Percentiles rank a stretch among this genome's conserved stretches.
These are phyloP conservation scores for Magnaporthiopsis rhizophila DNA, from an alignment of 2,329 filamentous ascomycete species.

Conservation along the genomic window DNA sequence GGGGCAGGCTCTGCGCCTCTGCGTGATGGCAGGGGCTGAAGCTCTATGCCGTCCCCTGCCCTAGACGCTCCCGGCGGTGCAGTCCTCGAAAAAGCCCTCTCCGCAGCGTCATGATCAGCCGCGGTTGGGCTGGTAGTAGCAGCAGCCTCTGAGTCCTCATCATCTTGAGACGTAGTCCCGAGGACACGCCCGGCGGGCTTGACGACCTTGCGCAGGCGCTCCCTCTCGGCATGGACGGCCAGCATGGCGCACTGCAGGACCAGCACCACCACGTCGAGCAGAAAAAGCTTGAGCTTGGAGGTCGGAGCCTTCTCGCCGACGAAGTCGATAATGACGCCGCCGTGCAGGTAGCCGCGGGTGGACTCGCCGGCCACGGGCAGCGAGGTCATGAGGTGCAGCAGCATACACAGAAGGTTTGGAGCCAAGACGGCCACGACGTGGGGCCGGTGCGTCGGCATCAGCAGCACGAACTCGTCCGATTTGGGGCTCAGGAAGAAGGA, in stretches of 20 bases:
- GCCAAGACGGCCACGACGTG: conserved; percentile 51
- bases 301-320: conserved; percentile 57
- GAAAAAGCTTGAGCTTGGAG: conserved; percentile 45
- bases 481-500: conserved; percentile 58
- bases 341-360: conserved; percentile 57
- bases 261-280: conserved; percentile 49
- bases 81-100: conserved; percentile 40
- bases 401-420: conserved; percentile 52
- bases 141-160: conserved; percentile 10
- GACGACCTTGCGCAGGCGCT: conserved; percentile 43
- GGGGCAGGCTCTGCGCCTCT: conserved; percentile 18
- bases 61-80: conserved; percentile 15
- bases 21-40: conserved; percentile 28
- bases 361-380: conserved; percentile 51
- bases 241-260: conserved; percentile 56
- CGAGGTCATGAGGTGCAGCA: conserved; percentile 49
- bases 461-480: conserved; percentile 45
- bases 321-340: conserved; percentile 60
- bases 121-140: conserved; percentile 20
- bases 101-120: conserved; percentile 41
- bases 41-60: conserved; percentile 30
- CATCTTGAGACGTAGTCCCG: conserved; percentile 10
- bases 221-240: conserved; percentile 52
- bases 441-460: conserved; percentile 46
- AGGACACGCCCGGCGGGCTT: conserved; percentile 22